A percentile compares a stretch with the other conserved stretches of the same genome.
Evolutionary conservation across 2,329 filamentous ascomycete genomes (phyloP).

Genomic region (Calonectria pauciramosa): DNA sequence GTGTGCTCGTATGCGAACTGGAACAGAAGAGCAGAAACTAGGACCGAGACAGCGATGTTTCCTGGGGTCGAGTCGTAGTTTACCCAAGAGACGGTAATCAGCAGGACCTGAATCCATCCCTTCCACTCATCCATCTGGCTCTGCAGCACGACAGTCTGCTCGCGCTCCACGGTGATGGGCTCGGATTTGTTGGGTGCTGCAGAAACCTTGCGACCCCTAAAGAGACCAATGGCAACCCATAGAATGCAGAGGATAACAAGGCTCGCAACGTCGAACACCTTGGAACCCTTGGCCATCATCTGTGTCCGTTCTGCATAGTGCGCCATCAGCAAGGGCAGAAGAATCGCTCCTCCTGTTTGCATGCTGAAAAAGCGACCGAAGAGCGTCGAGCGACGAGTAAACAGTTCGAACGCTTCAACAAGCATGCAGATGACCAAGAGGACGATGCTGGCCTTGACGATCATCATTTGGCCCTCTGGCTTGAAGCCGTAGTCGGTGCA

Average conservation of each 20-base stretch:
- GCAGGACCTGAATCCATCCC: constrained; percentile 70
- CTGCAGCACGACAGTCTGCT: constrained; percentile 50
- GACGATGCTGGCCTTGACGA: constrained; percentile 35
- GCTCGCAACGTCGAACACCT: constrained; percentile 41
- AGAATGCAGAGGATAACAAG: constrained; percentile 34
- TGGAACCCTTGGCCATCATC: constrained; percentile 45
- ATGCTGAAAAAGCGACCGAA: constrained; percentile 39
- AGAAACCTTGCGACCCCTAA: constrained; percentile 37
- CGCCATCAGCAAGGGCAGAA: constrained; percentile 44
- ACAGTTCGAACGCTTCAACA: constrained; percentile 32
- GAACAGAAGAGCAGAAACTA: constrained; percentile 72
- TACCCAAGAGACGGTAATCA: constrained; percentile 60
- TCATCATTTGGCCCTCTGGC: constrained; percentile 38
- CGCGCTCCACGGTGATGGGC: background rate
- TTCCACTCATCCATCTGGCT: constrained; percentile 76
- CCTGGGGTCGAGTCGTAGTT: constrained; percentile 62
- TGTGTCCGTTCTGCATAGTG: constrained; percentile 49
- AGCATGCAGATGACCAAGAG: constrained; percentile 37
- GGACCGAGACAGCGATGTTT: constrained; percentile 64
- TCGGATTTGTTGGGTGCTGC: constrained; percentile 23
- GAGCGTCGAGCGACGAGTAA: constrained; percentile 23
- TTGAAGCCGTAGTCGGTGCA: constrained; percentile 62
- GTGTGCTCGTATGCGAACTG: constrained; percentile 74
- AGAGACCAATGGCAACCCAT: constrained; percentile 34
- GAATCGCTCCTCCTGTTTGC: constrained; percentile 41